Base-by-base conservation (phyloP, 371 early-diverging fungal genomes). In the Mucor circinelloides region DNA sequence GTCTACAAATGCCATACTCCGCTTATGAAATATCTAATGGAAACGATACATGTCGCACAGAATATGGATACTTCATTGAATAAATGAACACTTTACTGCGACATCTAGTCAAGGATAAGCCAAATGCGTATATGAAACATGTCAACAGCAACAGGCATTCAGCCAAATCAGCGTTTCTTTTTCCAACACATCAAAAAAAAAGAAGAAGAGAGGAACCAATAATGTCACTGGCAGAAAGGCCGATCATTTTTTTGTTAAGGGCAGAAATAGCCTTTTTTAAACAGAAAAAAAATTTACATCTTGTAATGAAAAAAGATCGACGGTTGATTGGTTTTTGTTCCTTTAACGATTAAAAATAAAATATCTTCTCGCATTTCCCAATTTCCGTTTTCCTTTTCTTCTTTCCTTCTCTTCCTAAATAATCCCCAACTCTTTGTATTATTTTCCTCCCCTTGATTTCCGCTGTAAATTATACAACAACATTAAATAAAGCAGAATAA, bases 241-340 rank as follows among this genome's bases (percentile, higher is more conserved):
- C 72, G 72, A 72, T 72, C 68, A 59, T 60, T 54, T 40, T 58
- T 30, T 28, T 44, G 44, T 28, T 27, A 63, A 62, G 38, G 42
- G 57, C 52, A 64, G 63, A 67, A 59, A 54, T 27, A 57, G 30
- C 38, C 42, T 62, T 62, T 62, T 62, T 64, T 44, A 38, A 66
- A 62, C 63, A 68, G 63, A 68, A 68, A 64, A 55, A 30, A 38
- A 55, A 61, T n/a, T 58, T 58, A 34, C 58, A 34, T 12, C 19
- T 21, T 46, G 27, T 60, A 55, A 40, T 30, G 30, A 58, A 69
- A 70, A 52, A 58, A 67, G 74, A 74, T 74, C 74, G 74, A 74
- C 74, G 63, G 55, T 61, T 74, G 74, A 74, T 74, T 74, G 74
- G 74, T 74, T 25, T 56, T 30, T 36, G 36, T 64, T 48, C 27